A percentile compares a stretch with the other conserved stretches of the same genome.
phyloP scores from a whole-genome alignment of 495 filamentous ascomycete genomes.

The Hyaloscypha variabilis region DNA sequence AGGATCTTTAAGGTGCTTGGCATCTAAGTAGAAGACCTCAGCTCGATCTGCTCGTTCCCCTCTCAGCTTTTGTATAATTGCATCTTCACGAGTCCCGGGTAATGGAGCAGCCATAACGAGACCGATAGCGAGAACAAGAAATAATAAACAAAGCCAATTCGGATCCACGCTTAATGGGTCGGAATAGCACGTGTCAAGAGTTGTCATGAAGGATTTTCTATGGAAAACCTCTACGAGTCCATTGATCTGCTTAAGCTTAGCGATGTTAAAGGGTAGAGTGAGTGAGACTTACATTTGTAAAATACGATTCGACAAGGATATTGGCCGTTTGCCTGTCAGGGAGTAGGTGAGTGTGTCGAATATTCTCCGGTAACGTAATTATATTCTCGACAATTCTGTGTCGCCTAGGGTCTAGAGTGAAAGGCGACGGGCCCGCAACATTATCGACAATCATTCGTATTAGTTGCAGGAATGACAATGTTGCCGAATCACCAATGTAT shows the following conservation, averaged over 20 bases:
- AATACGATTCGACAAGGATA: conserved; percentile 59
- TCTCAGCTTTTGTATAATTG: conserved; percentile 53
- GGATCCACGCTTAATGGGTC: conserved; percentile 52
- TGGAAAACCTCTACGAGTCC: conserved; percentile 59
- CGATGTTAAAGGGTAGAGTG: background rate
- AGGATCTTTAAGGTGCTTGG: conserved; percentile 56
- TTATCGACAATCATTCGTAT: conserved; percentile 73
- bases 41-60: conserved; percentile 39
- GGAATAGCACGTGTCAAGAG: conserved; percentile 53
- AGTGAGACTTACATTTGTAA: conserved; percentile 55
- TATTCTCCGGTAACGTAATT: conserved; percentile 45
- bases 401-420: conserved; percentile 69
- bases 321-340: conserved; percentile 56
- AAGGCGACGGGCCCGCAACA: conserved; percentile 63
- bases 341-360: conserved; percentile 41
- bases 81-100: conserved; percentile 47
- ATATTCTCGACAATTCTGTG: conserved; percentile 69
- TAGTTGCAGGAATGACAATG: conserved; percentile 70
- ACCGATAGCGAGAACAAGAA: conserved; percentile 62
- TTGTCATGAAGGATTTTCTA: conserved; percentile 47
- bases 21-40: conserved; percentile 61
- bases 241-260: conserved; percentile 46
- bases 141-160: conserved; percentile 44
- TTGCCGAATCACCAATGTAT: conserved; percentile 76
- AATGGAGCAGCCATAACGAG: conserved; percentile 57